These are phyloP conservation scores for Vachellia pachyceras DNA, from an alignment of 306 rosid genomes.

Conservation along the genomic window DNA sequence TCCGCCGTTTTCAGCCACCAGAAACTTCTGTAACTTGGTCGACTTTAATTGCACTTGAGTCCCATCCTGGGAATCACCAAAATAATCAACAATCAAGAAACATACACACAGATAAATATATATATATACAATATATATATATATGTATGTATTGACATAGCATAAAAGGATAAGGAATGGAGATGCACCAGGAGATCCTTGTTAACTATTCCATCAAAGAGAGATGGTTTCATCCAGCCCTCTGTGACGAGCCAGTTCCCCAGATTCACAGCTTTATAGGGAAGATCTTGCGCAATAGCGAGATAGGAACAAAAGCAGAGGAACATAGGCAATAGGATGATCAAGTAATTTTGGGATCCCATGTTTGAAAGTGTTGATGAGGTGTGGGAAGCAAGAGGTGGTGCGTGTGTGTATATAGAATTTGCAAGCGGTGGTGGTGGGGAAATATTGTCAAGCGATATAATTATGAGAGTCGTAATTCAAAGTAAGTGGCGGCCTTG, in stretches of 20 bases:
- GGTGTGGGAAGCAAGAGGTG: background rate
- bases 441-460: background rate
- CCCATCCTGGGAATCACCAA: slow-evolving; percentile 53
- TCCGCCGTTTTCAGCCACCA: slow-evolving; percentile 56
- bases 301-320: slow-evolving; percentile 19
- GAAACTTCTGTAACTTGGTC: slow-evolving; percentile 52
- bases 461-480: background rate
- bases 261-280: slow-evolving; percentile 54
- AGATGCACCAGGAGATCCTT: slow-evolving; percentile 50
- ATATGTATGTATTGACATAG: background rate
- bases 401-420: background rate
- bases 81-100: background rate
- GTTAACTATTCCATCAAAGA: slow-evolving; percentile 39
- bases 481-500: background rate
- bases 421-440: background rate
- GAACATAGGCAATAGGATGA: slow-evolving; percentile 23
- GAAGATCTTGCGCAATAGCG: slow-evolving; percentile 47
- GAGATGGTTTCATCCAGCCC: slow-evolving; percentile 55
- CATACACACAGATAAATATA: no score
- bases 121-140: no score
- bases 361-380: background rate
- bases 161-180: background rate
- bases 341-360: background rate
- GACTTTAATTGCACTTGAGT: slow-evolving; percentile 61
- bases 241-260: slow-evolving; percentile 58